Evolutionary conservation across 2,329 filamentous ascomycete genomes (phyloP).

Genomic region (Chrysoporthe cubensis): DNA sequence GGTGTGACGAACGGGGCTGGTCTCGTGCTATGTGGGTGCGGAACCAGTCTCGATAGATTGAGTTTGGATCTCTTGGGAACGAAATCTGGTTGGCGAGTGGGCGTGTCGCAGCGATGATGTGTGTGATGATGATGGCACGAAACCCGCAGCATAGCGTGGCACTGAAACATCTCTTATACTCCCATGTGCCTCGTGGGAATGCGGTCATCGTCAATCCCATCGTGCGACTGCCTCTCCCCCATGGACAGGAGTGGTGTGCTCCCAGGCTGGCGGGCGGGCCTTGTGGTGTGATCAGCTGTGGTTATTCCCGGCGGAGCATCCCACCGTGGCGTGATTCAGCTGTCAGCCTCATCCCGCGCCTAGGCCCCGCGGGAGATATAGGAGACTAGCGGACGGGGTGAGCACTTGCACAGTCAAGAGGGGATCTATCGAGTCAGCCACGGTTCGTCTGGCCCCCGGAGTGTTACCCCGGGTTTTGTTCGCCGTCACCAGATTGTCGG

Average conservation of each 20-base stretch:
- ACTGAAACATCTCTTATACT: slow-evolving; percentile 18
- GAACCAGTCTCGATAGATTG: too few species aligned
- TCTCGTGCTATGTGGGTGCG: too few species aligned
- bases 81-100: too few species aligned
- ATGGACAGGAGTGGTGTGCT: slow-evolving; percentile 16
- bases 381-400: neutral
- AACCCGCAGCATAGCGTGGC: neutral
- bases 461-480: slow-evolving; percentile 22
- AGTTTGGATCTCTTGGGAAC: too few species aligned
- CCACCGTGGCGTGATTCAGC: slow-evolving; percentile 27
- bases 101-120: too few species aligned
- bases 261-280: neutral
- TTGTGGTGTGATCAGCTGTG: slow-evolving; percentile 20
- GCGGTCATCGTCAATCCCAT: neutral
- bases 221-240: slow-evolving; percentile 8
- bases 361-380: neutral
- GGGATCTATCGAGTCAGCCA: neutral
- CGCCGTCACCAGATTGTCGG: slow-evolving; percentile 28
- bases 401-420: too few species aligned
- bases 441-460: neutral
- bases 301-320: slow-evolving; percentile 17
- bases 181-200: neutral
- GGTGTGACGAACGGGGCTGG: too few species aligned
- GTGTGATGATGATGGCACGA: too few species aligned
- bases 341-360: neutral